phyloP scores from a whole-genome alignment of 306 rosid species.

The Begonia peltatifolia region DNA sequence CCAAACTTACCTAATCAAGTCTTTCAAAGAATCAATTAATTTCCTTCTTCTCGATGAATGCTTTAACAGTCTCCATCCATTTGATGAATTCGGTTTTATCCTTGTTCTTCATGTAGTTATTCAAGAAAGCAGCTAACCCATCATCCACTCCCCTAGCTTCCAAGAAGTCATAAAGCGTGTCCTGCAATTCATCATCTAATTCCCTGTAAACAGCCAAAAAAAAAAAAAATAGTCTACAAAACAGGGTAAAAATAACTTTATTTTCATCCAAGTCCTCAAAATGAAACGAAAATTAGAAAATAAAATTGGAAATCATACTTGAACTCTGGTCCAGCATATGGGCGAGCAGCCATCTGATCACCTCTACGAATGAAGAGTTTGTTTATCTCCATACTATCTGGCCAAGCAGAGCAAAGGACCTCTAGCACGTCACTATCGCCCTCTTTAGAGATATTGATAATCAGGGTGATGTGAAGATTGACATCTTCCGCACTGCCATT shows the following conservation, averaged over 20 bases:
- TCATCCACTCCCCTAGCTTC: slow-evolving; percentile 64
- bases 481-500: slow-evolving; percentile 24
- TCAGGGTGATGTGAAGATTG: slow-evolving; percentile 50
- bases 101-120: slow-evolving; percentile 61
- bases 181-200: slow-evolving; percentile 74
- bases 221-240: neutral
- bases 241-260: neutral
- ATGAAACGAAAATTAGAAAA: neutral
- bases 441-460: slow-evolving; percentile 55
- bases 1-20: too few species aligned
- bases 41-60: slow-evolving; percentile 50
- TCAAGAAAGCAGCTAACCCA: slow-evolving; percentile 57
- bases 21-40: slow-evolving; percentile 9
- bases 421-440: slow-evolving; percentile 32
- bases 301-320: slow-evolving; percentile 31
- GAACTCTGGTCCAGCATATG: slow-evolving; percentile 68
- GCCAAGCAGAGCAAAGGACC: slow-evolving; percentile 80
- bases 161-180: slow-evolving; percentile 55
- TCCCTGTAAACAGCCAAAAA: slow-evolving; percentile 37
- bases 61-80: slow-evolving; percentile 69
- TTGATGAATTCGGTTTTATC: slow-evolving; percentile 53
- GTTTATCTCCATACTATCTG: slow-evolving; percentile 47
- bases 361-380: slow-evolving; percentile 20
- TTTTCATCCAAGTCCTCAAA: slow-evolving; percentile 1
- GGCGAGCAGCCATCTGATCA: slow-evolving; percentile 26